Evolutionary conservation across 305 asterid species (phyloP).

Genomic region (Ilex paraguariensis): DNA sequence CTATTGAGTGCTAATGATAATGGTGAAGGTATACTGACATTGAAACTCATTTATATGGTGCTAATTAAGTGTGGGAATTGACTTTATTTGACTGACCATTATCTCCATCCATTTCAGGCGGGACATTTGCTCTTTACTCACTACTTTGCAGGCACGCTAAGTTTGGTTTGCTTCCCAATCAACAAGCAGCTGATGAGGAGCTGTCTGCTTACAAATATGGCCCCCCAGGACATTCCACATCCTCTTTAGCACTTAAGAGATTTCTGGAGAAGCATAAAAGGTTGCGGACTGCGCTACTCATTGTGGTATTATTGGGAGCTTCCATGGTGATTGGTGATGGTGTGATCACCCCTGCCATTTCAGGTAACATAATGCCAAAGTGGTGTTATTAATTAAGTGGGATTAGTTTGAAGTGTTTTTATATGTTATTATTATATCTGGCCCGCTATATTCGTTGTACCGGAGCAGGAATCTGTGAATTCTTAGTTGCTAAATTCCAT

Average conservation of each 20-base stretch:
- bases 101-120: constrained; percentile 50
- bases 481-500: too few species aligned
- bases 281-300: constrained; percentile 62
- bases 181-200: constrained; percentile 99
- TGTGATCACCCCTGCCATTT: constrained; percentile 92
- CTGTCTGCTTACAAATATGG: constrained; percentile 83
- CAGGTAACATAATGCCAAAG: constrained; percentile 43
- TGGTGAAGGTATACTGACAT: constrained; percentile 74
- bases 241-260: constrained; percentile 61
- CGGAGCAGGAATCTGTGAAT: too few species aligned
- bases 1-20: constrained; percentile 84
- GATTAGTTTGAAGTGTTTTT: constrained; percentile 6
- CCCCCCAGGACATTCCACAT: constrained; percentile 48
- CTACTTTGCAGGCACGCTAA: constrained; percentile 95
- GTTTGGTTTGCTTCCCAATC: constrained; percentile 93
- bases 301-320: constrained; percentile 91
- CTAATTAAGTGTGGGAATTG: neutral
- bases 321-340: constrained; percentile 98
- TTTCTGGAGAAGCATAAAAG: constrained; percentile 80
- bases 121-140: constrained; percentile 94
- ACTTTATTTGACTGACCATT: constrained; percentile 21
- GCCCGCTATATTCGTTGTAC: too few species aligned
- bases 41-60: neutral
- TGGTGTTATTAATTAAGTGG: too few species aligned
- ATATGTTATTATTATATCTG: neutral